These are phyloP conservation scores for Epichloe aotearoae DNA, from an alignment of 2,329 filamentous ascomycete genomes.

Conservation along the genomic window DNA sequence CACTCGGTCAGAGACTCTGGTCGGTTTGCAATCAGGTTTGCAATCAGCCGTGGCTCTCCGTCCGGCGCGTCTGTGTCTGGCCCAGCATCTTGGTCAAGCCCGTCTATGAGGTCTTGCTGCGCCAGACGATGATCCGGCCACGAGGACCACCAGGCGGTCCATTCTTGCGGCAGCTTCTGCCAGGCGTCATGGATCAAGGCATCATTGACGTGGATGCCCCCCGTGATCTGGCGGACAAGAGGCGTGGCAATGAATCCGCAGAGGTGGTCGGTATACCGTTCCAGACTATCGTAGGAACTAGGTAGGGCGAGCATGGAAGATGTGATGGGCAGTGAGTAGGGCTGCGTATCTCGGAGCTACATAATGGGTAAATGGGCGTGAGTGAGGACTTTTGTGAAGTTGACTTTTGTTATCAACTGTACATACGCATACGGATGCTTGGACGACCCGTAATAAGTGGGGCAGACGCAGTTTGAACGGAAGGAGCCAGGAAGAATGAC, in stretches of 20 bases:
- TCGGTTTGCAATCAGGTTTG: neutral
- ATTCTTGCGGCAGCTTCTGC: constrained; percentile 16
- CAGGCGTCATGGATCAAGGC: constrained; percentile 18
- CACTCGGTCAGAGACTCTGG: constrained; percentile 13
- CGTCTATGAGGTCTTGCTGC: constrained; percentile 18
- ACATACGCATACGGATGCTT: too few relatives aligned
- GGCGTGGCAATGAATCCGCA: constrained; percentile 13
- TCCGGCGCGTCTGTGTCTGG: neutral
- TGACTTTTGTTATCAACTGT: too few relatives aligned
- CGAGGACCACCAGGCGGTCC: constrained; percentile 18
- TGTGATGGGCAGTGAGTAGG: too few relatives aligned
- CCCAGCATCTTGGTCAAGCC: constrained; percentile 11
- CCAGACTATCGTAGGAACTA: constrained; percentile 7
- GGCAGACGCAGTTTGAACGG: too few relatives aligned
- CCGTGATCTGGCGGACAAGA: constrained; percentile 18
- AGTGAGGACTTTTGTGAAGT: too few relatives aligned
- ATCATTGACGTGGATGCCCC: constrained; percentile 23
- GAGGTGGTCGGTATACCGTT: constrained; percentile 13
- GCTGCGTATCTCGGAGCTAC: too few relatives aligned
- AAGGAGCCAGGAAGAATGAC: too few relatives aligned
- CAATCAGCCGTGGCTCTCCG: neutral
- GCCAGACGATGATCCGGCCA: constrained; percentile 16
- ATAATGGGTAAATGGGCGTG: too few relatives aligned
- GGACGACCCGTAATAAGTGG: too few relatives aligned
- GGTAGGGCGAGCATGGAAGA: constrained; percentile 8